Evolutionary conservation across 176 grass and related monocot genomes (phyloP), one percentile per base, ranked within the genome.

Genomic region (Aechmea fasciata): DNA sequence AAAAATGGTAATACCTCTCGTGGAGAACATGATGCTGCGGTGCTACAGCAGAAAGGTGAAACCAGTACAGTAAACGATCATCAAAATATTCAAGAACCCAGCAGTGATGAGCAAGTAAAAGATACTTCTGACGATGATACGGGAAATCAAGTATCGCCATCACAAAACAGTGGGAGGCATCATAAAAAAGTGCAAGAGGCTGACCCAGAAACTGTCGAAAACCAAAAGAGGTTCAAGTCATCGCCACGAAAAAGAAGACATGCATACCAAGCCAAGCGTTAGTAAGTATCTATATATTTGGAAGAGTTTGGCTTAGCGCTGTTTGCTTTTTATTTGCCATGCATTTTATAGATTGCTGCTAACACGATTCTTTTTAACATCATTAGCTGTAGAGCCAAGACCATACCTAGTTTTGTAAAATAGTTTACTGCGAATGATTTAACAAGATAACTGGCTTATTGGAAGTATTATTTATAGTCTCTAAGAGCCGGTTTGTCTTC

Each of bases 261-360:
- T 68, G 53, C 62, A 33, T 57, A 14, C 68, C 53, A 53, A 52
- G 49, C 57, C 13, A 78, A 75, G 73, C 80, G 63, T 47, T 80
- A 78, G 80, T 85, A 77, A 85, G 83, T 90, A n/a, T n/a, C n/a
- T n/a, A 61, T 15, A 19, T 73, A 48, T 17, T 1, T 53, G 19
- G 20, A 49, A 14, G 26, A 14, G 4, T 20, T 48, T 10, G 49
- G 71, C 9, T 62, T 0, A 49, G 47, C 49, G 9, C 11, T 62
- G 15, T 50, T 66, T 66, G 22, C 55, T 62, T 65, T 66, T 25
- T 29, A 65, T 11, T 48, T 68, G 0, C 59, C 14, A 28, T 18
- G 75, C 15, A 51, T 13, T 19, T 52, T 41, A 41, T 20, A 59
- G 51, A 73, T 64, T 55, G 52, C 17, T 57, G 25, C 53, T 64